Base-by-base conservation (phyloP, 2,329 filamentous ascomycete species). In the Xylaria digitata region DNA sequence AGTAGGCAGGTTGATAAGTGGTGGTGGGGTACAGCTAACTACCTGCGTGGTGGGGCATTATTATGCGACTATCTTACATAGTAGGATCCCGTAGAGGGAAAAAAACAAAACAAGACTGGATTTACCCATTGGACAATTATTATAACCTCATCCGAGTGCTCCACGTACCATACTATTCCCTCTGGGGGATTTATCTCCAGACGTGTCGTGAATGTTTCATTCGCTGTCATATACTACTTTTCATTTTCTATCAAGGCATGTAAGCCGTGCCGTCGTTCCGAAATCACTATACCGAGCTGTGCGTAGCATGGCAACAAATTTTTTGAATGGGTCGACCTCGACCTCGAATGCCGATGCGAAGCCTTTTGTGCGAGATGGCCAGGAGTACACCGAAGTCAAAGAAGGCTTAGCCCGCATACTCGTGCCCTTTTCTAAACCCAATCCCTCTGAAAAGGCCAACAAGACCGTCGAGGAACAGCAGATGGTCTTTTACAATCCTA, bases 401-500 rank as follows among this genome's bases (percentile, higher is more conserved):
- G 87, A 89, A 70, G 87, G 87, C 0, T 83, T 85, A 54, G 87
- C 84, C n/a, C 83, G 82, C 37, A 88, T 89, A 50, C 77, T 87
- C 49, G 84, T 86, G 19, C 86, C 84, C 8, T 80, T 67, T n/a
- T 67, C 71, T 6, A 69, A 69, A 19, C 71, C 82, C 52, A 79
- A 80, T 6, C 78, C 80, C 23, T 68, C 72, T 15, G 73, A 72
- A 30, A 78, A 79, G 42, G 70, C 73, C 30, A 63, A 70, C 37
- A 73, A 74, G 54, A 86, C 88, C 74, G 82, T 86, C 66, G 86
- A 89, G 58, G 85, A 88, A 72, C 84, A 89, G 45, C 87, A 90
- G 72, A 91, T 95, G 74, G 96, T 99, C 63, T 99, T 99, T 77
- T 99, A 99, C 85, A 99, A 99, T 74, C 95, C 96, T 0, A 97